Percentiles rank a stretch among this genome's conserved stretches.
These are phyloP conservation scores for Cryptosporidium tyzzeri DNA, from an alignment of 169 alveolate species.

Conservation along the genomic window DNA sequence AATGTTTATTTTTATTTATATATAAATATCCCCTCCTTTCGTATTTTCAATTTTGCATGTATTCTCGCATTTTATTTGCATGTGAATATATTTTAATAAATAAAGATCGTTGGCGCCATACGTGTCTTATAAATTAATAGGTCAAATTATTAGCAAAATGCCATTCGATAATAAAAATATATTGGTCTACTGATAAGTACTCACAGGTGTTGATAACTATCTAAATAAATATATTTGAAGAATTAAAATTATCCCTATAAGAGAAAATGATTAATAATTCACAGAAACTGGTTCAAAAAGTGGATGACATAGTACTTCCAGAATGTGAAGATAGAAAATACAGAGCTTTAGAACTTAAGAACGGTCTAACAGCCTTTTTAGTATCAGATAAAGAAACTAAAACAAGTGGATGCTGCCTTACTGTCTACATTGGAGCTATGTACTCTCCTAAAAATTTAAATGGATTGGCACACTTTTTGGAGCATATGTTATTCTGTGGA, in stretches of 20 bases:
- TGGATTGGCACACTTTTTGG: slow-evolving; percentile 91
- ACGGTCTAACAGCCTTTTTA: slow-evolving; percentile 55
- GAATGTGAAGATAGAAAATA: slow-evolving; percentile 54
- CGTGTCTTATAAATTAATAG: not conserved
- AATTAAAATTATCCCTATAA: not conserved
- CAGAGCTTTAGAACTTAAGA: slow-evolving; percentile 35
- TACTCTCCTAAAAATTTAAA: slow-evolving; percentile 86
- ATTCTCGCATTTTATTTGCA: not conserved
- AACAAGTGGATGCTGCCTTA: slow-evolving; percentile 63
- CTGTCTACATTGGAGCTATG: slow-evolving; percentile 85
- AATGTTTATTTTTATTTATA: not conserved
- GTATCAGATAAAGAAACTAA: slow-evolving; percentile 70
- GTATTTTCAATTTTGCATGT: not conserved
- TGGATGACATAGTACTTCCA: slow-evolving; percentile 24
- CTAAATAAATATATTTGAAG: not conserved
- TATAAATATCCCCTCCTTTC: not conserved
- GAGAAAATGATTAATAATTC: not conserved
- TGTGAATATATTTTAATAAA: not conserved
- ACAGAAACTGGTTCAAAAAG: slow-evolving; percentile 4
- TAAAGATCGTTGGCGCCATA: slow-evolving; percentile 40
- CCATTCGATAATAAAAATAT: not conserved
- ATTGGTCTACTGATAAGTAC: not conserved
- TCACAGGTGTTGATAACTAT: not conserved
- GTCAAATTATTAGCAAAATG: not conserved
- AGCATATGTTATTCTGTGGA: slow-evolving; percentile 90